Conservation (phyloP, 2,329 filamentous ascomycete genomes). For the Neofusicoccum umdonicola region DNA sequence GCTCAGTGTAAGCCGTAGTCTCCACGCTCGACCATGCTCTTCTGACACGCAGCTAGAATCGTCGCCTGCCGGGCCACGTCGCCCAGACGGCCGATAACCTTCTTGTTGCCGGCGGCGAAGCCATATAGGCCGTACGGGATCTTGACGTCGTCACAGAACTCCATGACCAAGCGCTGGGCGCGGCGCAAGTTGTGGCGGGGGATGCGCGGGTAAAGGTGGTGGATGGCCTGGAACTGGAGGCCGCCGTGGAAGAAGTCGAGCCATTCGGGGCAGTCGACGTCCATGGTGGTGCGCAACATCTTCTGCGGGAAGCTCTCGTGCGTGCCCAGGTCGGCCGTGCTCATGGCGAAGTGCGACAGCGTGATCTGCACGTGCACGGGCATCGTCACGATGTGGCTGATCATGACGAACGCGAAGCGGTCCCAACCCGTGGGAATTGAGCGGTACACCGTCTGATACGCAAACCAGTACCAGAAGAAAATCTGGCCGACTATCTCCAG, state of each 20-base stretch:
- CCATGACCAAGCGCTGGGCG: conserved; percentile 58
- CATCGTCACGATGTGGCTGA: conserved; percentile 65
- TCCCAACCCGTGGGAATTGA: conserved; percentile 57
- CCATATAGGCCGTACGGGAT: conserved; percentile 62
- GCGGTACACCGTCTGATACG: conserved; percentile 63
- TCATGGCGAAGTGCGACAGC: conserved; percentile 71
- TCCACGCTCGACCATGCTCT: conserved; percentile 36
- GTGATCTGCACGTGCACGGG: conserved; percentile 71
- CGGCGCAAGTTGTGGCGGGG: conserved; percentile 66
- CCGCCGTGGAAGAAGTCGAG: conserved; percentile 71
- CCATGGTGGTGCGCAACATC: conserved; percentile 71
- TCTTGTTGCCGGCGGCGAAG: conserved; percentile 62
- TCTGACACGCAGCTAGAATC: conserved; percentile 57
- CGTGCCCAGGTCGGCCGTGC: conserved; percentile 62
- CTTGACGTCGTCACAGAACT: conserved; percentile 63
- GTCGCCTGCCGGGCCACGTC: conserved; percentile 62
- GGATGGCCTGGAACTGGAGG: conserved; percentile 69
- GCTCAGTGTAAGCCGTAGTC: conserved; percentile 14
- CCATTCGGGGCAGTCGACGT: conserved; percentile 70
- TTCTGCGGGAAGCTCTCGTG: conserved; percentile 67
- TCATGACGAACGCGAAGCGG: conserved; percentile 61
- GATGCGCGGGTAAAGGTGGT: conserved; percentile 67
- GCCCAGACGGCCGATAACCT: conserved; percentile 53
- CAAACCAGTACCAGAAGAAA: conserved; percentile 67
- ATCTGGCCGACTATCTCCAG: conserved; percentile 62